Base-by-base conservation (phyloP, 441 rosid species). In the Monsonia emarginata region DNA sequence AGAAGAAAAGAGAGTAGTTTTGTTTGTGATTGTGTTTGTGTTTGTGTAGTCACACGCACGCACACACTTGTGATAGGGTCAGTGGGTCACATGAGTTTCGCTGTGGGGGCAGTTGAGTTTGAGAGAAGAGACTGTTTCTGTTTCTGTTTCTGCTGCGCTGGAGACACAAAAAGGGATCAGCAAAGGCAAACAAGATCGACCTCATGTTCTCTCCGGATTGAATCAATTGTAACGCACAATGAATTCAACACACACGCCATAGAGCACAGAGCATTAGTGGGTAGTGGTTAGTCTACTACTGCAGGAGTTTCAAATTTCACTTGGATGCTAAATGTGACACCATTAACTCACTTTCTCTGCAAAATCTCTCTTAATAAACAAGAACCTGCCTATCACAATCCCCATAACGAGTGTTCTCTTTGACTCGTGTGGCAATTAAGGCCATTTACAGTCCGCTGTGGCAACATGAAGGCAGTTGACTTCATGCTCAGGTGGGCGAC, bases 41-140 rank as follows among this genome's bases (percentile, higher is more conserved):
- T n/a, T n/a, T n/a, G 64, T n/a, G 18, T 40, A 56, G 64, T 65
- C 79, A 65, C 61, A 59, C 66, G 32, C 73, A 71, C 71, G 75
- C n/a, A n/a, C n/a, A n/a, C n/a, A n/a, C n/a, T n/a, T n/a, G n/a
- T n/a, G n/a, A n/a, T n/a, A n/a, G n/a, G n/a, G n/a, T n/a, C n/a
- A 60, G 73, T 50, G 25, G 63, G 31, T 81, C 76, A 79, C 79
- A 42, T 72, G 76, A 76, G 56, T 38, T 26, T 14, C 3, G 46
- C 8, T 46, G 54, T 46, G 54, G 3, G 24, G 22, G 54, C 54
- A 46, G 54, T 46, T 46, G 24, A 18, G 54, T 18, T 46, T 14
- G 48, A 4, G 1, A 46, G 3, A 46, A 16, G n/a, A 46, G 7
- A 14, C 0, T 31, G 36, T 31, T 31, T 31, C 36, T 31, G 36